These are phyloP conservation scores for Remersonia thermophila DNA, from an alignment of 2,329 filamentous ascomycete species.

Conservation along the genomic window DNA sequence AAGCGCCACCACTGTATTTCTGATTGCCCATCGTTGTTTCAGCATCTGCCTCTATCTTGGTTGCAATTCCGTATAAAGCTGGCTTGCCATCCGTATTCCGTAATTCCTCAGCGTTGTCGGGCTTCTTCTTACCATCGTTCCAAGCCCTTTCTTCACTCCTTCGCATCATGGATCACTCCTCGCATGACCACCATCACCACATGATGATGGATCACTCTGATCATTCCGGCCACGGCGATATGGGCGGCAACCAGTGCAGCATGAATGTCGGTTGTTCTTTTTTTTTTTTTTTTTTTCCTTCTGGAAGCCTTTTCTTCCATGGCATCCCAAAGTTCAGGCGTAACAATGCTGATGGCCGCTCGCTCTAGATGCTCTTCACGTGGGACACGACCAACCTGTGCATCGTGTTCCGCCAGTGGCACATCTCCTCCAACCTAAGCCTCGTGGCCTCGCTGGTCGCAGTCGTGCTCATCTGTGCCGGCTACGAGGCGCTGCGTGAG, in stretches of 20 bases:
- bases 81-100: too few relatives aligned
- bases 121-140: too few relatives aligned
- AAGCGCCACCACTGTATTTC: too few relatives aligned
- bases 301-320: too few relatives aligned
- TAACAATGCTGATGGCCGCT: too few relatives aligned
- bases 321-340: too few relatives aligned
- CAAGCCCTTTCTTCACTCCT: background rate
- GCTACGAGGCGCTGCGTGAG: slow-evolving; percentile 81
- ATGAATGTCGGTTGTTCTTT: slow-evolving; percentile 61
- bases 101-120: too few relatives aligned
- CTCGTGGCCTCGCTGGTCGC: slow-evolving; percentile 73
- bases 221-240: slow-evolving; percentile 26
- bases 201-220: slow-evolving; percentile 34
- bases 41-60: too few relatives aligned
- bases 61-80: too few relatives aligned
- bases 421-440: slow-evolving; percentile 58
- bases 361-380: slow-evolving; percentile 82
- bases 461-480: slow-evolving; percentile 73
- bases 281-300: too few relatives aligned
- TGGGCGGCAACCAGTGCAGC: slow-evolving; percentile 50
- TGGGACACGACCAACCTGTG: slow-evolving; percentile 91
- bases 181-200: slow-evolving; percentile 13
- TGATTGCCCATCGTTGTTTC: too few relatives aligned
- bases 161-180: slow-evolving; percentile 30
- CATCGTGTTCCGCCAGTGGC: slow-evolving; percentile 91